Conservation (phyloP, 2,329 filamentous ascomycete genomes). For the Arachnopeziza araneosa region DNA sequence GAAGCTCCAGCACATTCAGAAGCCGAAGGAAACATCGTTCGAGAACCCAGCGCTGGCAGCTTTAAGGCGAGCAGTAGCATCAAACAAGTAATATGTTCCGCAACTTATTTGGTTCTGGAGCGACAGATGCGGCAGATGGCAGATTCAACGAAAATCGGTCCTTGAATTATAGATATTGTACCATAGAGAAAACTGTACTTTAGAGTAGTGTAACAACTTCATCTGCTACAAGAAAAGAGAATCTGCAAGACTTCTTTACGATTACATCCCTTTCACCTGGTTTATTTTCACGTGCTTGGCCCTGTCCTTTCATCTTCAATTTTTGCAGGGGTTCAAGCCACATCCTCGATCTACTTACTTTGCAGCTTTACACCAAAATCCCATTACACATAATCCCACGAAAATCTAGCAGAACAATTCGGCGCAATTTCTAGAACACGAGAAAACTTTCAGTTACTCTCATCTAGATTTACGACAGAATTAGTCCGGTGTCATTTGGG, state of each 20-base stretch:
- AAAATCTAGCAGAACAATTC: neutral
- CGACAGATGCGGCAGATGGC: too few relatives aligned
- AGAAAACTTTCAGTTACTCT: neutral
- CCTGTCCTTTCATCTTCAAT: neutral
- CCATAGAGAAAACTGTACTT: neutral
- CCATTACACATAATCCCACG: neutral
- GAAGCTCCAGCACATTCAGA: neutral
- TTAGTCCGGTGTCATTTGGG: neutral
- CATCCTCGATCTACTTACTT: neutral
- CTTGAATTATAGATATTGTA: too few relatives aligned
- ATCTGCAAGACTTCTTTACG: too few relatives aligned
- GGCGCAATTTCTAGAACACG: neutral
- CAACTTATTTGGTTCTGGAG: too few relatives aligned
- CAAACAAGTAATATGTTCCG: too few relatives aligned
- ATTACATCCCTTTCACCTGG: neutral
- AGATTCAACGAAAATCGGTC: too few relatives aligned
- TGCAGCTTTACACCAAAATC: neutral
- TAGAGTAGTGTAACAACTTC: neutral
- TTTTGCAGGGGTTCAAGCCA: neutral
- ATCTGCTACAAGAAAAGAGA: neutral
- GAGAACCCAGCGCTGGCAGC: neutral
- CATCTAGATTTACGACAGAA: neutral
- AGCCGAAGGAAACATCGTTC: neutral
- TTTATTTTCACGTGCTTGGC: neutral
- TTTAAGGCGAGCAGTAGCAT: neutral